Conservation (phyloP, 192 early-diverging fungal species). For the Tieghemiomyces parasiticus region DNA sequence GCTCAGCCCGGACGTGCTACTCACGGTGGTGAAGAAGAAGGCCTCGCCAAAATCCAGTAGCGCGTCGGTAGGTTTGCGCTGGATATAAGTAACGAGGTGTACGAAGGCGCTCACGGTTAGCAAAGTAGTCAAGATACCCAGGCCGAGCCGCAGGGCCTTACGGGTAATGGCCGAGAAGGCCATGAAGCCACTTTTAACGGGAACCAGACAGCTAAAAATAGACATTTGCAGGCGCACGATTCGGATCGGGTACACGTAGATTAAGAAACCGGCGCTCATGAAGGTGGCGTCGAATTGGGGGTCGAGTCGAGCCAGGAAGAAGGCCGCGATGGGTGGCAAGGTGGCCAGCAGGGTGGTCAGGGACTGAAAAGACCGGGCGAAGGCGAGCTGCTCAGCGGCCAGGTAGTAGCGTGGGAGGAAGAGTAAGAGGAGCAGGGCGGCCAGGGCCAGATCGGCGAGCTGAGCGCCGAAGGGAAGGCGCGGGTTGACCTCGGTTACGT, state of each 20-base stretch:
- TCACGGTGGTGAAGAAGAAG: constrained; percentile 39
- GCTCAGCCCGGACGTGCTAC: constrained; percentile 44
- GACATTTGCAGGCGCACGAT: constrained; percentile 51
- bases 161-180: constrained; percentile 38
- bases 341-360: constrained; percentile 39
- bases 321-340: constrained; percentile 32
- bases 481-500: constrained; percentile 18
- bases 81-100: constrained; percentile 44
- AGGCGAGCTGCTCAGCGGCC: constrained; percentile 33
- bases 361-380: constrained; percentile 29
- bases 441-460: constrained; percentile 26
- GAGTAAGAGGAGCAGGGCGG: constrained; percentile 32
- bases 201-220: constrained; percentile 36
- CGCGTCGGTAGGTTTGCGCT: constrained; percentile 29
- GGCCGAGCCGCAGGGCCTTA: constrained; percentile 38
- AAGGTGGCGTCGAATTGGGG: constrained; percentile 28
- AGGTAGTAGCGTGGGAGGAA: constrained; percentile 44
- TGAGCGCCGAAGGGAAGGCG: constrained; percentile 31
- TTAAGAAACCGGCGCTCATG: constrained; percentile 37
- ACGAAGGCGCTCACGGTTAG: constrained; percentile 55
- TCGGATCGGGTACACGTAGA: constrained; percentile 42
- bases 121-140: constrained; percentile 50
- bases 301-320: constrained; percentile 22
- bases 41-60: constrained; percentile 38
- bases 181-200: constrained; percentile 45